A percentile compares a stretch with the other conserved stretches of the same genome.
phyloP scores from a whole-genome alignment of 116 monocot species.

The Iris pallida region DNA sequence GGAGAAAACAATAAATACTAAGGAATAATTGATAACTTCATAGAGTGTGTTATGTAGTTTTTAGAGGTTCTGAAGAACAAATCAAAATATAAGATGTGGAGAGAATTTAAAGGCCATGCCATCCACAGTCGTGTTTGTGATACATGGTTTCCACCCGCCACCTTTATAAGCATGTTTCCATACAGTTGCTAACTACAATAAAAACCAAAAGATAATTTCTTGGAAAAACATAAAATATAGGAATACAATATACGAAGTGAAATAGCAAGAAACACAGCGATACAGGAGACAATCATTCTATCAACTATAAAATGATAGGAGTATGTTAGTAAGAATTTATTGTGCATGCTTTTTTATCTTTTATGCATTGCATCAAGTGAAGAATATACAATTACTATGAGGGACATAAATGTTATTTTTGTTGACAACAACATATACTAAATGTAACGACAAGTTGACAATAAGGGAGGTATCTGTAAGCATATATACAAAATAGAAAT shows the following conservation, averaged over 20 bases:
- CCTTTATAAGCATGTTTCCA: conserved; percentile 84
- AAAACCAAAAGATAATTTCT: conserved; percentile 18
- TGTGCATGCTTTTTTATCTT: too few species aligned
- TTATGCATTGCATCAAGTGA: too few species aligned
- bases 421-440: too few species aligned
- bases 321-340: too few species aligned
- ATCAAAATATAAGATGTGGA: background rate
- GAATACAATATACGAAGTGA: background rate
- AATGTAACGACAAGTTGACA: too few species aligned
- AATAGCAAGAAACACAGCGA: background rate
- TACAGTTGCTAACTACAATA: conserved; percentile 74
- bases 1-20: background rate
- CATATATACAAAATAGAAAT: too few species aligned
- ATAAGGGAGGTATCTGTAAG: too few species aligned
- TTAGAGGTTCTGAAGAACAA: background rate
- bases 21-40: background rate
- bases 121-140: conserved; percentile 41
- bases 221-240: background rate
- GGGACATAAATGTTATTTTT: too few species aligned
- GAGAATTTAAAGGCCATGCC: conserved; percentile 40
- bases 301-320: background rate
- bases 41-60: background rate
- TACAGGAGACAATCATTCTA: background rate
- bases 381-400: too few species aligned
- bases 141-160: conserved; percentile 82